Base-by-base conservation (phyloP, 305 asterid species). In the Fraxinus ornus region DNA sequence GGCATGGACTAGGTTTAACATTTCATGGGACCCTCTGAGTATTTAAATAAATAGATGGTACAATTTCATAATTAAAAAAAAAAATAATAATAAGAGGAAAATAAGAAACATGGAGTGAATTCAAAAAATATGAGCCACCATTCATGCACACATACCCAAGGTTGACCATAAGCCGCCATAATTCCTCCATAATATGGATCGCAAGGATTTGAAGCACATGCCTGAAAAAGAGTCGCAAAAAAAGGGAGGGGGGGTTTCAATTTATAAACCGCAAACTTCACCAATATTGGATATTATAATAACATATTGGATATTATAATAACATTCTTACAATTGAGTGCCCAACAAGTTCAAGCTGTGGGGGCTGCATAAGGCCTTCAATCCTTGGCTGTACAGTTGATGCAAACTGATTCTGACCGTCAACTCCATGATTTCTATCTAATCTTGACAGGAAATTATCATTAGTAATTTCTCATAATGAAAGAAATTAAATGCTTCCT, bases 111-210 rank as follows among this genome's bases (percentile, higher is more conserved):
- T 6, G 71, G 32, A 62, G 15, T 47, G 37, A 62, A 60, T 70
- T 71, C 3, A 0, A 62, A 49, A 77, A 37, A 22, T 49, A 64
- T 36, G 52, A 64, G 15, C 39, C n/a, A 10, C 24, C 49, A 68
- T 3, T 37, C 74, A 77, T 78, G 70, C 72, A 47, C 7, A 52
- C 90, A 71, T 91, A 91, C 97, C 97, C 91, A 82, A 80, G 91
- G 94, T 78, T 91, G 96, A 60, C 94, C 96, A 85, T 89, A 92
- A 82, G 93, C 88, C 77, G 94, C 88, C 90, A 93, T 80, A 89
- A 91, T 89, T 83, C 92, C 93, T 80, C 94, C 96, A 75, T 88
- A 90, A 85, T 81, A 91, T 28, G 89, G 89, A 78, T 90, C 93
- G 35, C 87, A 93, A 64, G 90, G 90, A 88, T 85, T 86, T 72